These are phyloP conservation scores for Avena atlantica DNA, from an alignment of 176 grass and related monocot species.

Conservation along the genomic window DNA sequence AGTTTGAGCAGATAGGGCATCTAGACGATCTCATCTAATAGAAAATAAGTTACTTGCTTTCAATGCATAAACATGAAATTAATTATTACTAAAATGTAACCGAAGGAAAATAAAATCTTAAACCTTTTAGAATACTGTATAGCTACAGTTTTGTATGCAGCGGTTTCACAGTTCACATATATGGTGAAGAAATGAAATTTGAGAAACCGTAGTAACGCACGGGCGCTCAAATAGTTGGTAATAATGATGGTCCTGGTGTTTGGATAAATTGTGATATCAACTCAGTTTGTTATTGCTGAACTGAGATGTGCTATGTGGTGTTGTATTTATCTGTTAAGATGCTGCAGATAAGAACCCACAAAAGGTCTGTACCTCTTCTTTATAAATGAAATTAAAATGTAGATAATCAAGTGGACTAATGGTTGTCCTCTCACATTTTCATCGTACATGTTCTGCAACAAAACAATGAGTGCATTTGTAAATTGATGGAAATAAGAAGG, in stretches of 20 bases:
- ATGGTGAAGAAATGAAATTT: no score
- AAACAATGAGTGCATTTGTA: neutral
- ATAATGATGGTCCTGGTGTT: neutral
- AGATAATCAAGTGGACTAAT: slow-evolving; percentile 11
- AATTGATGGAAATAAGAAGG: slow-evolving; percentile 4
- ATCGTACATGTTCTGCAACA: neutral
- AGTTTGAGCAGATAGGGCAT: no score
- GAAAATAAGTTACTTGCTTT: no score
- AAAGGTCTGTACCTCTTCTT: neutral
- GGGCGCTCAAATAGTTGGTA: neutral
- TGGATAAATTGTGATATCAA: neutral
- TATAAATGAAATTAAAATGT: slow-evolving; percentile 5
- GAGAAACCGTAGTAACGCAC: no score
- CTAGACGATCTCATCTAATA: no score
- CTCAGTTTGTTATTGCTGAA: neutral
- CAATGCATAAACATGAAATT: no score
- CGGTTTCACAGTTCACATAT: no score
- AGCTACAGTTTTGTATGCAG: no score
- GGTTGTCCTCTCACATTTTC: slow-evolving; percentile 11
- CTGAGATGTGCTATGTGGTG: neutral
- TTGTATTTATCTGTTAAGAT: neutral
- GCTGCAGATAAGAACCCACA: slow-evolving; percentile 17
- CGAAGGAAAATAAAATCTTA: no score
- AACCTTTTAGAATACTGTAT: no score
- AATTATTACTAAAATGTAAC: no score